Conservation (phyloP, 108 stramenopile genomes). For the Stephanodiscus minutulus region DNA sequence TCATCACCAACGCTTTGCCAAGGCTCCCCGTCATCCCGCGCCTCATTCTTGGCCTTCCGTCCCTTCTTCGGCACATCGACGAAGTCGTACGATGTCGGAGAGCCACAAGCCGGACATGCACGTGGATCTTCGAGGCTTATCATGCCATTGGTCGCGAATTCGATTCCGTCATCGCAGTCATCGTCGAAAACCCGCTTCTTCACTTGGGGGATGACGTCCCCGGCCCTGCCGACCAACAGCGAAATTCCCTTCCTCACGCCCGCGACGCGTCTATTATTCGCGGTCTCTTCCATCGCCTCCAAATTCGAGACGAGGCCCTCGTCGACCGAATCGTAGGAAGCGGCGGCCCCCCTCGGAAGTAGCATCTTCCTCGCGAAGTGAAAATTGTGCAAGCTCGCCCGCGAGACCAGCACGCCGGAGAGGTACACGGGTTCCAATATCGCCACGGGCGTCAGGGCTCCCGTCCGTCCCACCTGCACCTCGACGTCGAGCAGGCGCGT, state of each 20-base stretch:
- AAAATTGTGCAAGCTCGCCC: constrained; percentile 94
- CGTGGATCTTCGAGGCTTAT: constrained; percentile 65
- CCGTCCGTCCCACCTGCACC: constrained; percentile 90
- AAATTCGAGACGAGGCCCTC: neutral
- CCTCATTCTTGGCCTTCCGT: constrained; percentile 7
- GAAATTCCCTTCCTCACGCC: constrained; percentile 51
- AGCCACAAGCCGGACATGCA: constrained; percentile 79
- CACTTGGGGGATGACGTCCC: constrained; percentile 92
- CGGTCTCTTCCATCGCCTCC: neutral
- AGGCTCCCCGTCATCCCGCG: neutral
- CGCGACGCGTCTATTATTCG: neutral
- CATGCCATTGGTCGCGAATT: constrained; percentile 3
- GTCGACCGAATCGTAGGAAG: constrained; percentile 1
- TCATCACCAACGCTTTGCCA: neutral
- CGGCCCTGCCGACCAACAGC: constrained; percentile 82
- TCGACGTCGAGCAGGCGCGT: constrained; percentile 69
- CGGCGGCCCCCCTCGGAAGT: constrained; percentile 15
- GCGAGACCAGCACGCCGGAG: constrained; percentile 81
- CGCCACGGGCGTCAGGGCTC: constrained; percentile 93
- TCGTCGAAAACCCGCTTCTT: constrained; percentile 55
- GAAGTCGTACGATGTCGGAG: constrained; percentile 53
- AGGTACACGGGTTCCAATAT: constrained; percentile 84
- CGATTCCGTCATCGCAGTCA: constrained; percentile 10
- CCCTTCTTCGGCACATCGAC: constrained; percentile 12
- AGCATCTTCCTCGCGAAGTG: constrained; percentile 70